Evolutionary conservation across 441 rosid species (phyloP), one percentile per base, ranked within the genome.

Genomic region (Populus hybrid): DNA sequence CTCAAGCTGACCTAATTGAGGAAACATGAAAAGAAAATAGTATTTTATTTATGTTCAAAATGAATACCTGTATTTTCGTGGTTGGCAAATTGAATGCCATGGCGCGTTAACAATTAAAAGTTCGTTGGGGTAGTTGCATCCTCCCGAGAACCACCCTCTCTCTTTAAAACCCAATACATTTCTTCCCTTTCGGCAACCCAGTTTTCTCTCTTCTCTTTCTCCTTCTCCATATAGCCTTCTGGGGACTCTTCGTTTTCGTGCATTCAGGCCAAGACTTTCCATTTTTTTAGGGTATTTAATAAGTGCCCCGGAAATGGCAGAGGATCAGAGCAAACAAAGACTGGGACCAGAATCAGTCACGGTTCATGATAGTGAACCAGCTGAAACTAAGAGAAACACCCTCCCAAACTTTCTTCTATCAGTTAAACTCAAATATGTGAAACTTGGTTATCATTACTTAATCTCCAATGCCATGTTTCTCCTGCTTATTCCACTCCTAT

Each of bases 361-460:
- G 0, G 74, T 71, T 3, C 73, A 82, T 59, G 26, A 24, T 26
- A 11, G 61, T 12, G 45, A 76, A 7, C 71, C 59, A n/a, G 59
- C 81, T 9, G 24, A 65, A 23, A 29, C 67, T 73, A 76, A 12
- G 20, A 76, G 66, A 72, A n/a, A 72, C 35, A 88, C 77, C 16
- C 89, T 91, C 64, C 97, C 97, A 16, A 87, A 92, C 77, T 92
- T 92, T 71, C 97, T 90, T 50, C 68, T 81, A 35, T 90, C 97
- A 1, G 87, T 92, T 59, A 89, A 84, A 16, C 89, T 91, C 76
- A 94, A 94, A 72, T 91, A 94, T 42, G 97, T 94, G 69, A 94
- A 94, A 80, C 88, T 94, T 0, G 97, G 98, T 45, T 94, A 90
- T 84, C 97, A 94, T 77, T 89, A 91, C 77, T 59, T 94, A 36